Percentiles rank a stretch among this genome's conserved stretches.
phyloP scores from a whole-genome alignment of 2,329 filamentous ascomycete species.

The Orbilia brochopaga region DNA sequence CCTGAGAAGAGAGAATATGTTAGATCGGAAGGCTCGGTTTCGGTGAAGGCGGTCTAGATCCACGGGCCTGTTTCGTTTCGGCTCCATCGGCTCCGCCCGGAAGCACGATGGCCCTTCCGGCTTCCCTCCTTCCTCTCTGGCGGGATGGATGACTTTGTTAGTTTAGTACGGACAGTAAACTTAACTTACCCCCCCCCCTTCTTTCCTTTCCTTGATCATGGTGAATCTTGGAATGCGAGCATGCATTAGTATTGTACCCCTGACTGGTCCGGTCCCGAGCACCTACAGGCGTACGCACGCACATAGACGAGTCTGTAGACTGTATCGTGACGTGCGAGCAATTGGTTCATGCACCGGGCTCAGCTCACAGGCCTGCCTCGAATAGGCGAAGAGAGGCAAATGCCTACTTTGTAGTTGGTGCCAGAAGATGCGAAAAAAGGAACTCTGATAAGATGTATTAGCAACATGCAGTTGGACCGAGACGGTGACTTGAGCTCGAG shows the following conservation, averaged over 20 bases:
- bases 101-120: neutral
- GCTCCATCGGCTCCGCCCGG: neutral
- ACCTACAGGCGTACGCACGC: neutral
- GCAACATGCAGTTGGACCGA: no score
- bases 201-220: neutral
- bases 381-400: no score
- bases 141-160: neutral
- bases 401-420: no score
- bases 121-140: neutral
- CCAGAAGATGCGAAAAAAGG: neutral
- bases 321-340: neutral
- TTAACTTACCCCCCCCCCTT: neutral
- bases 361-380: no score
- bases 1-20: no score
- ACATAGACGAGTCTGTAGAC: neutral
- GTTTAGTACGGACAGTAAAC: no score
- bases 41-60: neutral
- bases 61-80: constrained; percentile 1
- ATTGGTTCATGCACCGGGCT: neutral
- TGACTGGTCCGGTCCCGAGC: neutral
- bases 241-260: neutral
- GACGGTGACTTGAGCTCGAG: neutral
- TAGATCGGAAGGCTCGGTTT: neutral
- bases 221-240: neutral
- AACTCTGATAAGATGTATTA: no score